Evolutionary conservation across 2,329 filamentous ascomycete species (phyloP), one percentile per base, ranked within the genome.

Genomic region (Endoconidiophora laricicola): DNA sequence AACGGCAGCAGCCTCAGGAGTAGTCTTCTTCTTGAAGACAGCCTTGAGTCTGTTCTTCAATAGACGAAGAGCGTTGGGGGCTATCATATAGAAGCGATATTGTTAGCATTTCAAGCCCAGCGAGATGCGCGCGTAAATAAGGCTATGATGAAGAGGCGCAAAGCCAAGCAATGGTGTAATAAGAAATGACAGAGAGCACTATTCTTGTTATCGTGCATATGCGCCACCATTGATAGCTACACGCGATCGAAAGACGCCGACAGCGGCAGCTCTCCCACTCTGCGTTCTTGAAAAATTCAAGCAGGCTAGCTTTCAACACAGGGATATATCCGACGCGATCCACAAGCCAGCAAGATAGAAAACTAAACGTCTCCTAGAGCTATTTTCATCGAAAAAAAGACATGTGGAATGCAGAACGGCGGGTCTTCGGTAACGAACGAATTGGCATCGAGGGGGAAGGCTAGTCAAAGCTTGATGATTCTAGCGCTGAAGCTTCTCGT

Each of bases 41-140:
- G 64, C 63, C 67, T 70, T 72, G 59, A 77, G 60, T 69, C 74
- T 76, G 59, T 62, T 65, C 69, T 72, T 74, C 56, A 76, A 57
- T 63, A 74, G 74, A 59, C 71, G 69, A 54, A 76, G 63, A 33
- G 72, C 69, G 55, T 68, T 63, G 46, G 66, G 61, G 49, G 72
- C 72, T 76, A 14, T 48, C 23, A 41, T 22, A 4, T 29, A 18
- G 40, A 14, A 33, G 26, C 18, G 42, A 24, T 20, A 24, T 36
- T 29, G 26, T 33, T 10, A 38, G 41, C 37, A 12, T 7, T 9
- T 6, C 22, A 23, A 23, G 38, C 14, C 20, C 14, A 22, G n/a
- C 29, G 29, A 37, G 18, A 20, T 38, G 14, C 6, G n/a, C 36
- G 26, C 33, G 24, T n/a, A 18, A 33, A 26, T 18, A 46, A 22